Conservation (phyloP, 2,329 filamentous ascomycete species). For the Clonostachys byssicola region DNA sequence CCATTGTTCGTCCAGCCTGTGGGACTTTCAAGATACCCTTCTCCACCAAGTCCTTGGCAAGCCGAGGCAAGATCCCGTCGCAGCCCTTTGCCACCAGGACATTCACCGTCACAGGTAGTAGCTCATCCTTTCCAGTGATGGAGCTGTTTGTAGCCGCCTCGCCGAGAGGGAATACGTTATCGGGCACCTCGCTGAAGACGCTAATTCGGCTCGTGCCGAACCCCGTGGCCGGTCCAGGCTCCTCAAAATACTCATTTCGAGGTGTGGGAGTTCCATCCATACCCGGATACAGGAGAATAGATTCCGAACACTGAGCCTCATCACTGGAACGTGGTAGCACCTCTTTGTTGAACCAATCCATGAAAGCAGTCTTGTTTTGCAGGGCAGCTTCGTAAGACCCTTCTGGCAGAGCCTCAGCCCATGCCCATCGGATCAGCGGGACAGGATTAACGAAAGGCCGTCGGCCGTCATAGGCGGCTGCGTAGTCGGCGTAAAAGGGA, state of each 20-base stretch:
- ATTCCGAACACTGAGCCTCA: slow-evolving; percentile 33
- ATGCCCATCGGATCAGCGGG: slow-evolving; percentile 26
- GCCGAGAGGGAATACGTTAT: slow-evolving; percentile 35
- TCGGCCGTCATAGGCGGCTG: slow-evolving; percentile 24
- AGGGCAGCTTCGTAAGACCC: slow-evolving; percentile 29
- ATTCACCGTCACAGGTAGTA: slow-evolving; percentile 52
- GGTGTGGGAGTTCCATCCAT: slow-evolving; percentile 2
- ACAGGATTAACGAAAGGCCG: slow-evolving; percentile 28
- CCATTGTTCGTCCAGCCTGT: slow-evolving; percentile 21
- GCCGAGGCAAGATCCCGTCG: slow-evolving; percentile 51
- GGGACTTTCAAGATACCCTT: slow-evolving; percentile 43
- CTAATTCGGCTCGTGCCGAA: slow-evolving; percentile 31
- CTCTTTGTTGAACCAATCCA: slow-evolving; percentile 37
- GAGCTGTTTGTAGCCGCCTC: slow-evolving; percentile 22
- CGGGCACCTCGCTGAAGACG: slow-evolving; percentile 28
- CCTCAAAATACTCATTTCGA: slow-evolving; percentile 26
- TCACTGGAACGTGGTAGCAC: slow-evolving; percentile 32
- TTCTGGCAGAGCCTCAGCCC: slow-evolving; percentile 21
- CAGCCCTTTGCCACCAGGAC: slow-evolving; percentile 56
- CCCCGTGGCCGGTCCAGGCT: slow-evolving; percentile 39
- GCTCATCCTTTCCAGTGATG: slow-evolving; percentile 40
- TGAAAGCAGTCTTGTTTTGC: slow-evolving; percentile 43
- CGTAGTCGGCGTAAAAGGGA: slow-evolving; percentile 31
- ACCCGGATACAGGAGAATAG: slow-evolving; percentile 41
- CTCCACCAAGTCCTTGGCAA: slow-evolving; percentile 45